Base-by-base conservation (phyloP, 345 rosid species). In the Euphorbia tirucalli region DNA sequence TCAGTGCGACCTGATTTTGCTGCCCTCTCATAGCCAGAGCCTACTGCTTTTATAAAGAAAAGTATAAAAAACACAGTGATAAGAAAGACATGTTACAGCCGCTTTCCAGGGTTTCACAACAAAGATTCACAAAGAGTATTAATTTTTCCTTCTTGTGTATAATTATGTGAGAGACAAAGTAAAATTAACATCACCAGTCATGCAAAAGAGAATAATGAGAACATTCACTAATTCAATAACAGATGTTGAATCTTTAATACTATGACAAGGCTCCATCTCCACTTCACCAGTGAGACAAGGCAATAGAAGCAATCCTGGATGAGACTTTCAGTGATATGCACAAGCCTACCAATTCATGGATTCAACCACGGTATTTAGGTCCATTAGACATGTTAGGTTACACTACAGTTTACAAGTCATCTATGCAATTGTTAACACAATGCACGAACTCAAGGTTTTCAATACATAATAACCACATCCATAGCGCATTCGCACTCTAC, bases 1-100 rank as follows among this genome's bases (percentile, higher is more conserved):
- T 75, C 50, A 75, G 48, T 60, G 44, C 48, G 79, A 65, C 77
- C 70, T 66, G 46, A 63, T 60, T 80, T 79, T 59, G 71, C 67
- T 28, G 56, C 73, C 81, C 70, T 78, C 78, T 78, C 83, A 44
- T 71, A 77, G 70, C 73, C 61, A 31, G 41, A 68, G 75, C 83
- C 93, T 89, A 81, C 41, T 74, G 55, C 19, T 11, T 25, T 66
- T 43, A 21, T 0, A 9, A 55, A 2, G 30, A n/a, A 54, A 62
- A 39, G 2, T 13, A 1, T 2, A 46, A 46, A 13, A 46, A 13
- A 46, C 52, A 25, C 19, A 58, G 62, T 14, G 5, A 18, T 16
- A 16, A 39, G 7, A n/a, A 37, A 64, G 31, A 22, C 32, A 46
- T 16, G 16, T 18, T 6, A 15, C 28, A 11, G 49, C 39, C 7